Evolutionary conservation across 106 monocot genomes (phyloP), one percentile per base, ranked within the genome.

Genomic region (Ottelia alismoides): DNA sequence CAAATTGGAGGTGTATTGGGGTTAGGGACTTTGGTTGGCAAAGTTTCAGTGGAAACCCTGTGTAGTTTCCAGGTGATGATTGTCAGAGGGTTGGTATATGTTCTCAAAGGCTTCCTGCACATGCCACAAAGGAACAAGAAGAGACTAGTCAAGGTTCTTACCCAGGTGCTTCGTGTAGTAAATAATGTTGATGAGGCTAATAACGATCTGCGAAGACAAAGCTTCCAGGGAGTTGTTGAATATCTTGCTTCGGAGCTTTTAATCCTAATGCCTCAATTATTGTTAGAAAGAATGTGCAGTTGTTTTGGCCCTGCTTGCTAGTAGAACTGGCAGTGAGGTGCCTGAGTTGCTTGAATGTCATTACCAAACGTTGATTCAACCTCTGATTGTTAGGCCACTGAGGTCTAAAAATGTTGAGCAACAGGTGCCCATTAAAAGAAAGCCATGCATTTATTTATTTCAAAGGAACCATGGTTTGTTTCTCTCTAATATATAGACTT

Each of bases 1-100:
- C 98, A 98, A 70, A 82, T 90, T 49, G 98, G 98, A 19, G 98
- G 98, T 58, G 98, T 98, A 51, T 80, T 83, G 76, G 98, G 98
- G 6, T 78, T 98, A 49, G 90, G 98, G 9, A 82, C 98, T 26
- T 67, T 98, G 63, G 85, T 98, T 67, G 85, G 89, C 18, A 98
- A 90, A 58, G 90, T 98, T 55, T 86, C 98, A 45, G 90, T 98
- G 31, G 98, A 98, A 20, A 90, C 83, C 49, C 51, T 98, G 25
- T 83, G 78, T 53, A 68, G 73, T 58, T 90, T 98, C 49, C 78
- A 89, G 70, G 98, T 98, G 20, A 76, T 64, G 59, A 83, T 98
- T 49, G 98, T 98, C 17, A 78, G 90, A 17, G 75, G 85, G 21
- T 70, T 98, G 50, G 56, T 98, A 24, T 82, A 79, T 80, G 98